Base-by-base conservation (phyloP, 169 alveolate genomes). In the Plasmodium gonderi region DNA sequence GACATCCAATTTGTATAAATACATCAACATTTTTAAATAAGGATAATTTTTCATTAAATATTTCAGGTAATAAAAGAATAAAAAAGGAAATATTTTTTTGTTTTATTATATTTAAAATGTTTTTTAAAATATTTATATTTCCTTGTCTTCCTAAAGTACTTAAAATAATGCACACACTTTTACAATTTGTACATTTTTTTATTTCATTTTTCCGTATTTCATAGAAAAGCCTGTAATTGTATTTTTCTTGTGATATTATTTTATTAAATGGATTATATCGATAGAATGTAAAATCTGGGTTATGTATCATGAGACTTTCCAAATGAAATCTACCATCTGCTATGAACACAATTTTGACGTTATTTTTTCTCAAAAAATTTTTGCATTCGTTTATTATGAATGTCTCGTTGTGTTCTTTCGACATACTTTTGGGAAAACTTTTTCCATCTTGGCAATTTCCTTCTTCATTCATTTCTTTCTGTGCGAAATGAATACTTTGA, bases 321-420 rank as follows among this genome's bases (percentile, higher is more conserved):
- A 99, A 97, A 96, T 99, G 99, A 96, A 99, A 99, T 92, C 99
- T 96, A 0, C 99, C 99, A 95, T 99, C 99, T 23, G 99, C 98
- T 23, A 99, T 96, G 77, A 98, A 99, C 20, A 98, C 93, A 51
- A 96, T 93, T 68, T 75, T 94, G 45, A 79, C 85, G 1, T 89
- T 80, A 42, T 69, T 92, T 42, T 47, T 72, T 36, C 47, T 60
- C 72, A 89, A 77, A 64, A 89, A 79, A 93, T 38, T 47, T 80
- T 78, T 54, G 96, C 97, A 67, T 94, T 91, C 45, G 95, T 95
- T 85, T 95, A 95, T 54, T 76, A 77, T 89, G 17, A 54, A 44
- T 17, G 49, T 11, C 49, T 89, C 81, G 20, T 69, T 64, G 42
- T 65, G 33, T 38, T 54, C 45, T 29, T 1, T 31, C 36, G 33